Base-by-base conservation (phyloP, 2,329 filamentous ascomycete species). In the Cladosporium sp. region DNA sequence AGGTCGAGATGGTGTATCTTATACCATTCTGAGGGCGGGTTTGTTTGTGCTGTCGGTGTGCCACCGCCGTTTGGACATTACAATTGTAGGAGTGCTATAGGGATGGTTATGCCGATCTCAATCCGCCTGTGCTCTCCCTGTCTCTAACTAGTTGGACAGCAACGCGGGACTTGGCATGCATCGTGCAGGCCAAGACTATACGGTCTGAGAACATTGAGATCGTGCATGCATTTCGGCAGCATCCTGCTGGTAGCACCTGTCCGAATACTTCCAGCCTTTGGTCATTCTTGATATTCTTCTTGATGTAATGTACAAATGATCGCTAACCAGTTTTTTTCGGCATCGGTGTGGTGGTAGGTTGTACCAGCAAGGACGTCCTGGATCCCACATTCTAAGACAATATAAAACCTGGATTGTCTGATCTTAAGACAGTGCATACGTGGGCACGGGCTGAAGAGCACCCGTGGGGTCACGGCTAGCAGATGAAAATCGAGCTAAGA, bases 1-100 rank as follows among this genome's bases (percentile, higher is more conserved):
- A 44, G 61, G 61, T 56, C 50, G 61, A 63, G 50, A 46, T 44
- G 61, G 33, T 56, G 21, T 56, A 29, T 53, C 50, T 63, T 63
- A 63, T 63, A 63, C 61, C 50, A 56, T 63, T 46, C 50, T n/a
- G 16, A 29, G 35, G 50, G 23, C 16, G 16, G 16, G 23, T 12
- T 63, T 56, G 46, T 63, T 53, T 44, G 50, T 44, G 35, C 26
- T 57, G 61, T 63, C 61, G 61, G 61, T 63, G 61, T 63, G 50
- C 50, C 50, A 56, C 61, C 61, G 61, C 61, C 50, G 50, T 63
- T 55, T 63, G 61, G 50, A 16, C 50, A 23, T 21, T 35, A 56
- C 44, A 26, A 37, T 52, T 56, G 31, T 35, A 31, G 44, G 35
- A 18, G 50, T 44, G 61, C 35, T 63, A 63, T 63, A 63, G 61